Evolutionary conservation across 352 stramenopile species (phyloP).

Genomic region (Phytophthora ramorum): DNA sequence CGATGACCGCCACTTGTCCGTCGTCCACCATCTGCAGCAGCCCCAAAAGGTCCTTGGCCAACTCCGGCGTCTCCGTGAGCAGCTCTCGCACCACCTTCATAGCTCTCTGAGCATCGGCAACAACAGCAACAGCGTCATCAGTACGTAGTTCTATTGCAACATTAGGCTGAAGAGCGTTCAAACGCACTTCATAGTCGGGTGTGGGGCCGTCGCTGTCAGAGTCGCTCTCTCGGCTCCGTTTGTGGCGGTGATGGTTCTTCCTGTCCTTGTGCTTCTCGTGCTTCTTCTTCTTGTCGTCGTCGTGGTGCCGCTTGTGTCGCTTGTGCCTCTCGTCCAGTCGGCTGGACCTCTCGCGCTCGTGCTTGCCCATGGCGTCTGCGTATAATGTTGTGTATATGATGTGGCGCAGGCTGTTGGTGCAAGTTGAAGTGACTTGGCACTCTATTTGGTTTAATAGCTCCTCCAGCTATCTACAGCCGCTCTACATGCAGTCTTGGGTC

Average conservation of each 20-base stretch:
- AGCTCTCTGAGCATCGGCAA: slow-evolving; percentile 33
- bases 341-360: slow-evolving; percentile 29
- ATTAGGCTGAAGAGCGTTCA: background rate
- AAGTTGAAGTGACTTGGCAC: slow-evolving; percentile 21
- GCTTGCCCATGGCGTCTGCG: slow-evolving; percentile 31
- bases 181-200: slow-evolving; percentile 32
- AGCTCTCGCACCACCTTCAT: slow-evolving; percentile 59
- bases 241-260: slow-evolving; percentile 29
- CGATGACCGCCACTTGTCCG: slow-evolving; percentile 77
- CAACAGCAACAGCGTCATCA: background rate
- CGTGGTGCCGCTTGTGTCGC: slow-evolving; percentile 39
- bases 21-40: slow-evolving; percentile 84
- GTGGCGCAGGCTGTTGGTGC: slow-evolving; percentile 16
- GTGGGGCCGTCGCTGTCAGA: slow-evolving; percentile 23
- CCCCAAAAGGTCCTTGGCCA: slow-evolving; percentile 64
- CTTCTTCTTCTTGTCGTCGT: slow-evolving; percentile 44
- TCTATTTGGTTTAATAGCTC: background rate
- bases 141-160: background rate
- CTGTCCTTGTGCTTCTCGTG: slow-evolving; percentile 44
- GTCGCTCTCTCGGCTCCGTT: slow-evolving; percentile 20
- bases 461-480: background rate
- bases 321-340: slow-evolving; percentile 41
- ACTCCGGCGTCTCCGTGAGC: slow-evolving; percentile 69
- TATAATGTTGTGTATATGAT: slow-evolving; percentile 5
- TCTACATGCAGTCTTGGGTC: slow-evolving; percentile 8